Base-by-base conservation (phyloP, 2,329 filamentous ascomycete genomes). In the Lizonia empirigonia region DNA sequence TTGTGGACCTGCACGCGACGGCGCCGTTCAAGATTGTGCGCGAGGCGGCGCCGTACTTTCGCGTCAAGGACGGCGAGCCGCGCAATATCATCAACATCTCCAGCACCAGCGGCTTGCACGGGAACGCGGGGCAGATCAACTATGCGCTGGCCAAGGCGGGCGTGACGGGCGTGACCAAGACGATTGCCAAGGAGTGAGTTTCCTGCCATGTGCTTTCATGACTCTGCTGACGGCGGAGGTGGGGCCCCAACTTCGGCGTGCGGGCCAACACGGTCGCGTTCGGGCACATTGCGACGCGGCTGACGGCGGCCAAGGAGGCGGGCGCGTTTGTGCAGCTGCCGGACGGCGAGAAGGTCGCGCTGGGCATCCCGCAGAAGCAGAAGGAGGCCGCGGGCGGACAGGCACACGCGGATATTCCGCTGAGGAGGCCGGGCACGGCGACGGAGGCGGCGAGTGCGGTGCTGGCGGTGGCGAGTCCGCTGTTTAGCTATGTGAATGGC, bases 71-170 rank as follows among this genome's bases (percentile, higher is more conserved):
- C 72, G 86, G 88, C 65, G 89, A 88, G 71, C 83, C 87, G 5
- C 83, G 91, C 48, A 86, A 83, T 71, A 85, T 96, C 63, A 83
- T 96, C 77, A 95, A 94, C 73, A 90, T 96, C 71, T 89, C 85
- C 47, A 89, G 85, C 29, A 95, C 91, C 1, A 89, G 84, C 24
- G 91, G 91, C 44, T 78, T 94, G 10, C 85, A 95, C 73, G 91
- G 91, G 47, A 96, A 96, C 69, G 89, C 90, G 7, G 91, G 91
- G n/a, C 91, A 96, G 79, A 85, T 88, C 63, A 96, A 96, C 80
- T 96, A 96, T 74, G 83, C 88, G 27, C 78, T 92, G 38, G 91
- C 89, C 45, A 96, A 96, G 78, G 89, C 91, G 3, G 91, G 90
- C 36, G 84, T 96, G 12, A 84, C 84, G 9, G 91, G 91, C 5